A percentile compares a stretch with the other conserved stretches of the same genome.
Evolutionary conservation across 2,329 filamentous ascomycete species (phyloP).

Genomic region (Trichoderma simmonsii): DNA sequence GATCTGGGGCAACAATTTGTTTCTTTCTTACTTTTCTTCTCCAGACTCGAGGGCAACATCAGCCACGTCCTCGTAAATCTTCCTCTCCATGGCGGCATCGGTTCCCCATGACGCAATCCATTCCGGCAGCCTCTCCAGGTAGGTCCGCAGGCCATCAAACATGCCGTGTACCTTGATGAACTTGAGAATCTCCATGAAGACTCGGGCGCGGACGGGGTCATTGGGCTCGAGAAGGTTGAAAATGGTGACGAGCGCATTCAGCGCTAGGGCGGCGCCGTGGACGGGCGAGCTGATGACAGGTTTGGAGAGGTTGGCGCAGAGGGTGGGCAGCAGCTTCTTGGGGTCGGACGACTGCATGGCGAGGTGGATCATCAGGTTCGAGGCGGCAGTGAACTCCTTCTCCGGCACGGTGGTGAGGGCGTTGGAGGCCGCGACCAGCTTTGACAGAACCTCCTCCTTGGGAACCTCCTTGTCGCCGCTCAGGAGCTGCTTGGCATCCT

Average conservation of each 20-base stretch:
- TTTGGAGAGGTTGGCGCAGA: conserved; percentile 86
- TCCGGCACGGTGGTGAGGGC: conserved; percentile 83
- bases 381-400: conserved; percentile 93
- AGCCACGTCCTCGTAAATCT: conserved; percentile 77
- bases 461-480: conserved; percentile 62
- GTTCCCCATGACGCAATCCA: conserved; percentile 85
- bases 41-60: conserved; percentile 76
- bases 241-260: conserved; percentile 88
- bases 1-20: neutral
- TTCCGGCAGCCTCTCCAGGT: conserved; percentile 75
- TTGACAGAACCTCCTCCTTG: conserved; percentile 84
- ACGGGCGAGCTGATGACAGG: conserved; percentile 82
- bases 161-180: conserved; percentile 72
- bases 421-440: conserved; percentile 76
- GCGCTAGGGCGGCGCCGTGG: conserved; percentile 80
- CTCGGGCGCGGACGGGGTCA: conserved; percentile 80
- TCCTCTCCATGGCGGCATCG: conserved; percentile 77
- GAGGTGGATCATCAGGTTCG: conserved; percentile 95
- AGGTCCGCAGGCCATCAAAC: conserved; percentile 80
- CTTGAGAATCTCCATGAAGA: conserved; percentile 83
- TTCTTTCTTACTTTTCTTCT: conserved; percentile 64
- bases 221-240: conserved; percentile 86
- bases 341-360: conserved; percentile 81
- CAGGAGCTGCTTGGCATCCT: conserved; percentile 73
- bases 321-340: conserved; percentile 78